Conservation (phyloP, 148 eudicot species). For the Talinum fruticosum region DNA sequence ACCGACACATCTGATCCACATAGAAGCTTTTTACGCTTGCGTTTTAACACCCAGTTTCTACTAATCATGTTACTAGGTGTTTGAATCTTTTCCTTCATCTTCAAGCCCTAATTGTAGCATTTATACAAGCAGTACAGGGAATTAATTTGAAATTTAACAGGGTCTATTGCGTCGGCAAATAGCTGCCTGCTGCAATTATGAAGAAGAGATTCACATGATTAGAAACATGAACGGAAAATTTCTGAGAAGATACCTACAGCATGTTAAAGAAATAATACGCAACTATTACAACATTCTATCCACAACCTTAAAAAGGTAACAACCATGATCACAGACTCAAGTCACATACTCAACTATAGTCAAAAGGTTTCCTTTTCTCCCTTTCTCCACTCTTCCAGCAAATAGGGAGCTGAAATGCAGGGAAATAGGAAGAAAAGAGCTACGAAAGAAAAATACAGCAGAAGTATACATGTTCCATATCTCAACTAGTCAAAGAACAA, state of each 20-base stretch:
- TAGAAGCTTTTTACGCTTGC: conserved; percentile 69
- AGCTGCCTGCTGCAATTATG: not conserved
- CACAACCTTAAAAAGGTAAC: not conserved
- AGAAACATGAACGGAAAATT: not conserved
- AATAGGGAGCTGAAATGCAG: not conserved
- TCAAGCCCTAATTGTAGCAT: conserved; percentile 35
- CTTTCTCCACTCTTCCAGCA: not conserved
- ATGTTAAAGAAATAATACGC: not conserved
- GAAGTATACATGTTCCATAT: too few relatives aligned
- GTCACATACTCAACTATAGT: not conserved
- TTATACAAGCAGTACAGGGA: conserved; percentile 21
- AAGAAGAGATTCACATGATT: not conserved
- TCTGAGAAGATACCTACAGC: not conserved
- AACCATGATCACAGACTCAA: not conserved
- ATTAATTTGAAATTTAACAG: conserved; percentile 10
- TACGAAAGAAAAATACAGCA: not conserved
- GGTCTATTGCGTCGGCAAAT: conserved; percentile 12
- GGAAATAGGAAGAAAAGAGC: not conserved
- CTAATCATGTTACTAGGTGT: conserved; percentile 56
- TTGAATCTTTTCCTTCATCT: conserved; percentile 65
- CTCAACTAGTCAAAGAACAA: not conserved
- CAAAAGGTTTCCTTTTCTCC: not conserved
- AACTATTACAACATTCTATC: not conserved
- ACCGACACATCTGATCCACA: conserved; percentile 38
- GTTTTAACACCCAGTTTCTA: conserved; percentile 79